Conservation (phyloP, 345 rosid genomes). For the Arabidopsis arenosa region DNA sequence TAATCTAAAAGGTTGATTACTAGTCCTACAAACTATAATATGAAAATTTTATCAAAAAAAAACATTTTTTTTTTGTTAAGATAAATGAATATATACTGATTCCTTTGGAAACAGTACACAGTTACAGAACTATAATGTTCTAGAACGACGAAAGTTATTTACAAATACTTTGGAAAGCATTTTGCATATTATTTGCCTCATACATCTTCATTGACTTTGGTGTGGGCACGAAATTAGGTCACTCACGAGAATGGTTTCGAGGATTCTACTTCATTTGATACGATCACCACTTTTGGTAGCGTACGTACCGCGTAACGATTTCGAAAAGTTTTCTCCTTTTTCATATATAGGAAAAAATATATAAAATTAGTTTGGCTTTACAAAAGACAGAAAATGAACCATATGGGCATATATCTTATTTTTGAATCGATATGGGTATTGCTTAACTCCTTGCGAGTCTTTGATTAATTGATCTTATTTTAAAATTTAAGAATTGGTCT, state of each 20-base stretch:
- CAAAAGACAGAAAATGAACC: not conserved
- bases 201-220: conserved; percentile 34
- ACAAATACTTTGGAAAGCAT: conserved; percentile 36
- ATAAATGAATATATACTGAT: not conserved
- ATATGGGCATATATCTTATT: not conserved
- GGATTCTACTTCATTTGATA: conserved; percentile 34
- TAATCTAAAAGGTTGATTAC: not conserved
- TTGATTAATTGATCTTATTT: not conserved
- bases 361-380: conserved; percentile 8
- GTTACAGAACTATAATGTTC: conserved; percentile 6
- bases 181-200: conserved; percentile 12
- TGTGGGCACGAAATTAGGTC: conserved; percentile 38
- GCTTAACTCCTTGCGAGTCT: not conserved
- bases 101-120: not conserved
- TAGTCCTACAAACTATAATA: not conserved
- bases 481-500: not conserved
- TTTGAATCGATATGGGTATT: not conserved
- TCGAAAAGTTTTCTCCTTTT: conserved; percentile 18
- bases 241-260: conserved; percentile 26
- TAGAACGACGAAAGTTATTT: conserved; percentile 10
- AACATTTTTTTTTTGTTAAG: not conserved
- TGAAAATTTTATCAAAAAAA: too few relatives aligned
- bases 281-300: conserved; percentile 36
- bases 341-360: not conserved
- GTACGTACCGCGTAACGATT: conserved; percentile 36